Conservation (phyloP, 768 basidiomycete genomes). For the Hirschioporus abietinus region DNA sequence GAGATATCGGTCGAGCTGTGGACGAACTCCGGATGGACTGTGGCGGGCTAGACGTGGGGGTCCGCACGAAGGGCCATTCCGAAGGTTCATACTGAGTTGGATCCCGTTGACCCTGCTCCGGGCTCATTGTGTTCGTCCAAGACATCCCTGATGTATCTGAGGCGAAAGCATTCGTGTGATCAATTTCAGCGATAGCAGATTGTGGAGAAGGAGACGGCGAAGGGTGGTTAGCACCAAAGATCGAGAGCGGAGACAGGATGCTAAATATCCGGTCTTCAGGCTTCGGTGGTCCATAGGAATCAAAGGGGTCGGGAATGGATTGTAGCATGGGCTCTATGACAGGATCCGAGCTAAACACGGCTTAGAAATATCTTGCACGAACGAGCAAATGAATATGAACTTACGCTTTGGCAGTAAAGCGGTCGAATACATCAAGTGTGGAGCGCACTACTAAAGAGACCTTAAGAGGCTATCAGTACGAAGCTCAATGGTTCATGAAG, state of each 20-base stretch:
- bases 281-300: conserved; percentile 83
- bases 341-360: conserved; percentile 64
- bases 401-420: conserved; percentile 81
- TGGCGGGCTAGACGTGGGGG: conserved; percentile 30
- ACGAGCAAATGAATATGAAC: conserved; percentile 24
- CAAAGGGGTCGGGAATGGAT: conserved; percentile 88
- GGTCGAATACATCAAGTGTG: conserved; percentile 89
- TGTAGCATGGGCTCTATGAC: conserved; percentile 88
- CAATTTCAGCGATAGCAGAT: conserved; percentile 34
- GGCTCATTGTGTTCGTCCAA: conserved; percentile 39
- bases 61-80: conserved; percentile 46
- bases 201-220: conserved; percentile 60
- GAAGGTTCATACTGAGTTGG: conserved; percentile 30
- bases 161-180: conserved; percentile 26
- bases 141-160: conserved; percentile 47
- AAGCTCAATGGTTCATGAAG: not conserved
- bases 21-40: conserved; percentile 17
- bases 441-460: conserved; percentile 81
- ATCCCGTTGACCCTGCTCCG: conserved; percentile 29
- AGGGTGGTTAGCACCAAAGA: conserved; percentile 53
- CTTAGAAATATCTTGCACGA: conserved; percentile 9
- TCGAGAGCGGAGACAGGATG: conserved; percentile 81
- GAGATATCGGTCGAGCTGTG: conserved; percentile 17
- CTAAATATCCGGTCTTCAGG: conserved; percentile 90
- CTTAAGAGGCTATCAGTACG: conserved; percentile 29